Percentiles rank a stretch among this genome's conserved stretches.
Conservation (phyloP, 2,329 filamentous ascomycete genomes). For the Alternaria ethzedia region DNA sequence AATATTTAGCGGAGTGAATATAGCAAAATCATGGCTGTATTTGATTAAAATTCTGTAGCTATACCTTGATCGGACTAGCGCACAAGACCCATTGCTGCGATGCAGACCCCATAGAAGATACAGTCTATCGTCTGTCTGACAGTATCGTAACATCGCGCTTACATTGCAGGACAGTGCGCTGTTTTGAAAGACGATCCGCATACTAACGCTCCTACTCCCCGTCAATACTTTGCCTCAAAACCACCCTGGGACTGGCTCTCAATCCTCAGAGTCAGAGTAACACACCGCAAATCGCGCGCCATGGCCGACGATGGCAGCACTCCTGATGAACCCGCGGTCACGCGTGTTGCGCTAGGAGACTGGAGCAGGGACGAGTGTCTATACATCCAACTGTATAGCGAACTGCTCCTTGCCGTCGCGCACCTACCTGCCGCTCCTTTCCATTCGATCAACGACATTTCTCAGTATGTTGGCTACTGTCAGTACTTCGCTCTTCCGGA, state of each 20-base stretch:
- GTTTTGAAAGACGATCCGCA: too few species aligned
- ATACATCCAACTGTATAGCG: not conserved
- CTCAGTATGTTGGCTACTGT: not conserved
- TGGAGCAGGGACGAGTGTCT: not conserved
- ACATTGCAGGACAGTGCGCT: too few species aligned
- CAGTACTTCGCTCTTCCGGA: not conserved
- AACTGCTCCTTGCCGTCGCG: not conserved
- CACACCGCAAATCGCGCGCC: not conserved
- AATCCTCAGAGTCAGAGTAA: not conserved
- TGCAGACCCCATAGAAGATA: not conserved
- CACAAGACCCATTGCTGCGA: not conserved
- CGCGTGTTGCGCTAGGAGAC: not conserved
- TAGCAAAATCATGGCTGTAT: not conserved
- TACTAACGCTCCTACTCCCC: not conserved
- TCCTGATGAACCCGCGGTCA: not conserved
- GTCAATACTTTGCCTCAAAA: not conserved
- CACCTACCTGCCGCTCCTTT: not conserved
- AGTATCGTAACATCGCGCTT: not conserved
- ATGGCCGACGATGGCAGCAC: not conserved
- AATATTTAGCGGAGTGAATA: not conserved
- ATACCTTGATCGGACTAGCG: not conserved
- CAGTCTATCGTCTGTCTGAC: not conserved
- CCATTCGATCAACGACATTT: not conserved
- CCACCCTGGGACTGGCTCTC: not conserved
- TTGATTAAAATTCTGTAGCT: not conserved